Conservation (phyloP, 208 protist species). For the Zelonia costaricensis region DNA sequence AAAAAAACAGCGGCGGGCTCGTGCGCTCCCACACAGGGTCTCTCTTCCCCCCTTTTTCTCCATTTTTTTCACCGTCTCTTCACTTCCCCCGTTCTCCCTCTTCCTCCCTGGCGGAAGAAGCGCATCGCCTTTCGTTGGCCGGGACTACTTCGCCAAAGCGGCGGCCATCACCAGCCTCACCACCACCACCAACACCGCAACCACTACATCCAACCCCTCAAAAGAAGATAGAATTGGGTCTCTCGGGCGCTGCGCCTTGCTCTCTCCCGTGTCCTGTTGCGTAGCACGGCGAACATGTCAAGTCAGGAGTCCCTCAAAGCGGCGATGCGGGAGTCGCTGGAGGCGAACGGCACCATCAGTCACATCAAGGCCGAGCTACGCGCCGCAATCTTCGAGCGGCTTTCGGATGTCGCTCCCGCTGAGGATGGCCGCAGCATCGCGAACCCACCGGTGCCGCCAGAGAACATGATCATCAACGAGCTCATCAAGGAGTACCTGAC, state of each 20-base stretch:
- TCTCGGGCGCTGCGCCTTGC: too few relatives aligned
- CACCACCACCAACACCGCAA: too few relatives aligned
- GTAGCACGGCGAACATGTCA: slow-evolving; percentile 39
- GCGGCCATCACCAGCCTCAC: too few relatives aligned
- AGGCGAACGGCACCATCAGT: slow-evolving; percentile 81
- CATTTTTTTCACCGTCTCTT: background rate
- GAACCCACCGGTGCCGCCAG: slow-evolving; percentile 71
- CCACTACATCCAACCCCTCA: background rate
- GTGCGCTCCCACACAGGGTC: too few relatives aligned
- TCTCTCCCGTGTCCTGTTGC: too few relatives aligned
- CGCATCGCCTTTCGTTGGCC: too few relatives aligned
- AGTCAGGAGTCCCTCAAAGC: slow-evolving; percentile 79
- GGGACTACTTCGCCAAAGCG: too few relatives aligned
- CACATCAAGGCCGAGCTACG: slow-evolving; percentile 89
- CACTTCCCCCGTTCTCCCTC: background rate
- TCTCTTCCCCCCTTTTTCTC: too few relatives aligned
- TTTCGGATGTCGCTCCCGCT: slow-evolving; percentile 49
- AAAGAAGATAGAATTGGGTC: background rate
- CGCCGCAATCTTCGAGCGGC: slow-evolving; percentile 84
- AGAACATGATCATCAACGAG: slow-evolving; percentile 94
- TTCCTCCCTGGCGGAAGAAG: too few relatives aligned
- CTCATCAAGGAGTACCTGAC: slow-evolving; percentile 94
- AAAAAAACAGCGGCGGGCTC: too few relatives aligned
- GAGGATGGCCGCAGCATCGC: slow-evolving; percentile 10
- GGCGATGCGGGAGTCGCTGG: slow-evolving; percentile 86